phyloP scores from a whole-genome alignment of 2,329 filamentous ascomycete species.

The Bipolaris victoriae region DNA sequence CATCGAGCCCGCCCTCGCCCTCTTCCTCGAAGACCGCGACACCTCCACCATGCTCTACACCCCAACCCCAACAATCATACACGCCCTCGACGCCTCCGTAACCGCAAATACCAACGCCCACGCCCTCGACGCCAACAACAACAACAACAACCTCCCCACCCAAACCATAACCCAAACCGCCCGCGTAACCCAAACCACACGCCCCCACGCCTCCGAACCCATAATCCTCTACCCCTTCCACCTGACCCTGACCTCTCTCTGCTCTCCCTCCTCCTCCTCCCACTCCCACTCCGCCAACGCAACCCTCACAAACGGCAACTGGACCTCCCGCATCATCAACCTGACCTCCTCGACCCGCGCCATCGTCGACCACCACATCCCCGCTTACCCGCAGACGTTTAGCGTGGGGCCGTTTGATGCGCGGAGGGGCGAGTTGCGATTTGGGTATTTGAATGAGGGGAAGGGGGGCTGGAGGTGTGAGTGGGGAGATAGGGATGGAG shows the following conservation, averaged over 20 bases:
- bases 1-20: neutral
- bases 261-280: neutral
- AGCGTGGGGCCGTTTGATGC: slow-evolving; percentile 16
- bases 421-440: neutral
- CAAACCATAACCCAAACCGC: neutral
- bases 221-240: slow-evolving; percentile 27
- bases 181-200: slow-evolving; percentile 1
- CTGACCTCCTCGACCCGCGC: neutral
- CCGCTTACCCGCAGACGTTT: slow-evolving; percentile 1
- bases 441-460: slow-evolving; percentile 8
- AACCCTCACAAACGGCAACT: neutral
- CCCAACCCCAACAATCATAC: neutral
- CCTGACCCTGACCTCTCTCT: slow-evolving; percentile 16
- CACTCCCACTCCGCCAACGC: neutral
- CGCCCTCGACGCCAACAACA: neutral
- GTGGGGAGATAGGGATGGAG: slow-evolving; percentile 22
- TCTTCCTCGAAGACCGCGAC: neutral
- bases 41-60: neutral
- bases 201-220: slow-evolving; percentile 1
- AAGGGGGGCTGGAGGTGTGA: slow-evolving; percentile 7
- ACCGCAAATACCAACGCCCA: neutral
- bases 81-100: neutral
- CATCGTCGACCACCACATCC: slow-evolving; percentile 9
- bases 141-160: neutral
- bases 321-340: neutral